Base-by-base conservation (phyloP, 2,329 filamentous ascomycete genomes). In the Cordyceps fumosorosea region DNA sequence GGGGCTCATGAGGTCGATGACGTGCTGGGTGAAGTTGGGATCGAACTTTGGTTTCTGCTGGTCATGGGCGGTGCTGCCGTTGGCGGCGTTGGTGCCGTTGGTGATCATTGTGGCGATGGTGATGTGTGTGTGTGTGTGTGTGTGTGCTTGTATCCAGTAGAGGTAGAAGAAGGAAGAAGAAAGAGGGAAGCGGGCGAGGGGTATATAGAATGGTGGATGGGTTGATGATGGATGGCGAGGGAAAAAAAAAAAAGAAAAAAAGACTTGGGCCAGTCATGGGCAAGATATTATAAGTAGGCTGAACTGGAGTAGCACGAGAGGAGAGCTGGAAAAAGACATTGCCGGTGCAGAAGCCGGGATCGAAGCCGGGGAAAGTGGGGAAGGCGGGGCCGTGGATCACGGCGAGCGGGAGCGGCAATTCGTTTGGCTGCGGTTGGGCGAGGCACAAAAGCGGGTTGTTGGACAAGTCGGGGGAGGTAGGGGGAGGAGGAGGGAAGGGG, bases 21-120 rank as follows among this genome's bases (percentile, higher is more conserved):
- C 88, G 73, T 86, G 82, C 68, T 86, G 76, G 59, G 90, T 93
- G 79, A 93, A 92, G 76, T 82, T 84, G 68, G 89, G 89, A 74
- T 93, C 89, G 78, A 90, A 91, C 73, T 76, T 67, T 72, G 65
- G 32, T 58, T 58, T 48, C 1, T 29, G 11, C 18, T 63, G 61
- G 64, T 69, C 51, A 44, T 69, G 66, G 56, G 65, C 67, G 66
- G 69, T 68, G 57, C 67, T 66, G 62, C 47, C 45, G 29, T 64
- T 65, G 10, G 56, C 50, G 11, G 29, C 51, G 54, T 42, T 40
- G 44, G 24, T 48, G 34, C 29, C 57, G 44, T 34, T 57, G 26
- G 44, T 37, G 11, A 22, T 34, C 51, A 22, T 53, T 37, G 22
- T 34, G 48, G 48, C 26, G 20, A 37, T 12, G 32, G n/a, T 26